phyloP scores from a whole-genome alignment of 805 yeast genomes.

The Candida lessepsii region DNA sequence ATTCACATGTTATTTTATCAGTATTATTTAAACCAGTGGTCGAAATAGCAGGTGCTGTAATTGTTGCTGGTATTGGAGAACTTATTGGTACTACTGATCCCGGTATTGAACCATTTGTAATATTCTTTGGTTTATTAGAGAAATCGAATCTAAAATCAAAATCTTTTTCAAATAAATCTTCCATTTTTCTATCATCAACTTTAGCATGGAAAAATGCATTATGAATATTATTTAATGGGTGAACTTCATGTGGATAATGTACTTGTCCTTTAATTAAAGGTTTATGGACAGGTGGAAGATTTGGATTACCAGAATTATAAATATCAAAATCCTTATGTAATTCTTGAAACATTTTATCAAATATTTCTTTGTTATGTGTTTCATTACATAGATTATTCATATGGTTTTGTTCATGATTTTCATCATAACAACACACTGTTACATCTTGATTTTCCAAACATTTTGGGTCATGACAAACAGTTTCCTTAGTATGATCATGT shows the following conservation, averaged over 20 bases:
- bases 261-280: conserved; percentile 18
- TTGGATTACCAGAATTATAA: conserved; percentile 9
- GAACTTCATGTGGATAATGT: conserved; percentile 43
- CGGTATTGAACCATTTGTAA: too few relatives aligned
- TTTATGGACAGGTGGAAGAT: not conserved
- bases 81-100: too few relatives aligned
- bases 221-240: conserved; percentile 28
- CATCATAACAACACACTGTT: conserved; percentile 14
- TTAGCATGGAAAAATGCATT: conserved; percentile 48
- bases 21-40: too few relatives aligned
- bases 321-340: conserved; percentile 28
- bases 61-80: too few relatives aligned
- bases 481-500: not conserved
- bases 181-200: conserved; percentile 13
- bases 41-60: too few relatives aligned
- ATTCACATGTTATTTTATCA: conserved; percentile 47
- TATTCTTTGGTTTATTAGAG: conserved; percentile 19
- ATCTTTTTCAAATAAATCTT: conserved; percentile 22
- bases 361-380: conserved; percentile 30
- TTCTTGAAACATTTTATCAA: conserved; percentile 38
- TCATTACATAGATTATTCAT: conserved; percentile 31
- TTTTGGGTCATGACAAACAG: conserved; percentile 12
- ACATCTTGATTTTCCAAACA: conserved; percentile 12
- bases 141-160: conserved; percentile 39
- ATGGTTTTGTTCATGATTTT: conserved; percentile 14